Base-by-base conservation (phyloP, 768 basidiomycete genomes). In the Phlebiopsis gigantea region DNA sequence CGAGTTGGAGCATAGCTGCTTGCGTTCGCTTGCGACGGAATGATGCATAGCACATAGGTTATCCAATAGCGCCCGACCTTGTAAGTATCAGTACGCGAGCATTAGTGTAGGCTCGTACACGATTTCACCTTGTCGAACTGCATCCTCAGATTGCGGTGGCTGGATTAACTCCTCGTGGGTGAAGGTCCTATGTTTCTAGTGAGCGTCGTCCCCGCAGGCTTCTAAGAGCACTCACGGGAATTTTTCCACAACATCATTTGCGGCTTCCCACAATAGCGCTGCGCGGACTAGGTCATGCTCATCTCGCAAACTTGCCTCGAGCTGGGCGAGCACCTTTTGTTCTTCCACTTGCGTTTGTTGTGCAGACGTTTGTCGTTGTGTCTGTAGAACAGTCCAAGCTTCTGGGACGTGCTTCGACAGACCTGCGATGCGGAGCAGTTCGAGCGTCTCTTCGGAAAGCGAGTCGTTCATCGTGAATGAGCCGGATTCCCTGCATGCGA, bases 341-440 rank as follows among this genome's bases (percentile, higher is more conserved):
- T 39, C 34, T 39, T 39, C 34, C 17, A 12, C 34, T 39, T 39
- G 34, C 34, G 17, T 17, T 39, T 39, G 34, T 39, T 57, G 28
- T 31, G 42, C 34, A 8, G 46, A 24, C 12, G 19, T 8, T 19
- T 22, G 22, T 21, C 24, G 15, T 8, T 46, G 24, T 26, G 42
- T 49, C 45, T 28, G 5, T 7, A 46, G 51, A 10, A 42, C 14
- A 9, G 15, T 42, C 9, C 39, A 53, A 1, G 46, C 50, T 4
- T 54, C 51, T 1, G 56, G 48, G 0, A 29, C 42, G 17, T 12
- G 19, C 34, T 49, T 19, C 28, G n/a, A 19, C 17, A 65, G 44
- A 0, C 58, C 64, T n/a, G 51, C 3, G 2, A 57, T 17, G 21
- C 58, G 30, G 17, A 65, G 55, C 14, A 60, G 41, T 0, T 29